Evolutionary conservation across 495 filamentous ascomycete genomes (phyloP), one percentile per base, ranked within the genome.

Genomic region (Staphylotrichum tortipilum): DNA sequence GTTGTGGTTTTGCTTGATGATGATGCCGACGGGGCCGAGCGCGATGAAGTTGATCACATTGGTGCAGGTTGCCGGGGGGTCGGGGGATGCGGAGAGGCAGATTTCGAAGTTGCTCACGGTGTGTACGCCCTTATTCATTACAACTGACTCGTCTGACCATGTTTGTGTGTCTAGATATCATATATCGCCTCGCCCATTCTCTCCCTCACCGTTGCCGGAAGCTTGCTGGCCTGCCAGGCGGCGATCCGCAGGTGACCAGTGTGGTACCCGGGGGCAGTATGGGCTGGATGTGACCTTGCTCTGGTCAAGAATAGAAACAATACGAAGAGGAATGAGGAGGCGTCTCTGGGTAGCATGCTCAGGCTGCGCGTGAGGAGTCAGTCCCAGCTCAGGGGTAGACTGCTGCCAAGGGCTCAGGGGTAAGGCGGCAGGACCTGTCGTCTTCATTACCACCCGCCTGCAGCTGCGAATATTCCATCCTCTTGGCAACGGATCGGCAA

Each of bases 1-100:
- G 34, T 60, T 89, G 17, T 89, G 82, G 81, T 89, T 88, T 58
- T 67, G 68, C 8, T 75, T 89, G 73, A 88, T 88, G 83, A 58
- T 88, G 19, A 88, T 89, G 80, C 84, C 86, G 0, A 73, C 75
- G 2, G 85, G 86, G 0, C 85, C 85, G 9, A 78, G 80, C 2
- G 82, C 84, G 0, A 77, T 88, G 76, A 83, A 82, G 48, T 63
- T 88, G 14, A 78, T 80, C 15, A 78, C 80, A 1, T 62, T 88
- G 44, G 74, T 83, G 3, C 83, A 89, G 50, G 72, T 88, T 3
- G 80, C 76, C 30, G 76, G 77, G 7, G 73, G 70, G 1, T 68
- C 67, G 19, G 71, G 82, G 47, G 63, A 67, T 18, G 77, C 82
- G 53, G 86, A 86, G 67, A 78, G 84, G 67, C 73, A 74, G 23